Percentiles rank a stretch among this genome's conserved stretches.
Evolutionary conservation across 805 yeast species (phyloP).

Genomic region (Ogataea nakhonphanomensis): DNA sequence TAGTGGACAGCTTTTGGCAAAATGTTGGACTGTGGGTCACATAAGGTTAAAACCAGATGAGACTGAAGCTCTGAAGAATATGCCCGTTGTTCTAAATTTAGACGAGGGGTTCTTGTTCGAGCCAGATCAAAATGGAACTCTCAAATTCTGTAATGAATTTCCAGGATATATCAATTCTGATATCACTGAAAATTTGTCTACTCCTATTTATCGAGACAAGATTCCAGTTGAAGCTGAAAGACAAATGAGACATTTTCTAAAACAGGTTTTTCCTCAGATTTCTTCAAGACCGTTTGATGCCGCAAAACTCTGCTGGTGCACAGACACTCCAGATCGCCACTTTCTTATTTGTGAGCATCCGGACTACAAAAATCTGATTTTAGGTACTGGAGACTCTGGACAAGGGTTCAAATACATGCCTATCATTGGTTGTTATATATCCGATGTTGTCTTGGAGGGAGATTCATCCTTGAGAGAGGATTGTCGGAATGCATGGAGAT

Average conservation of each 20-base stretch:
- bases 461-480: slow-evolving; percentile 26
- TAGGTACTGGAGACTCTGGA: slow-evolving; percentile 48
- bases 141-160: slow-evolving; percentile 40
- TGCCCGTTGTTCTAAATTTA: slow-evolving; percentile 36
- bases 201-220: slow-evolving; percentile 23
- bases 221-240: slow-evolving; percentile 34
- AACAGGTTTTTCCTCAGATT: slow-evolving; percentile 33
- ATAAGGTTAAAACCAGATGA: slow-evolving; percentile 35
- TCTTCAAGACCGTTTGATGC: slow-evolving; percentile 30
- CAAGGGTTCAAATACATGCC: slow-evolving; percentile 46
- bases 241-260: slow-evolving; percentile 32
- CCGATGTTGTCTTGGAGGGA: slow-evolving; percentile 25
- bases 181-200: slow-evolving; percentile 16
- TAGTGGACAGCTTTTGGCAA: slow-evolving; percentile 36
- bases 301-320: slow-evolving; percentile 36
- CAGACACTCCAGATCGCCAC: slow-evolving; percentile 39
- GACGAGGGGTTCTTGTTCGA: slow-evolving; percentile 43
- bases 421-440: slow-evolving; percentile 40
- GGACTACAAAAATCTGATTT: slow-evolving; percentile 26
- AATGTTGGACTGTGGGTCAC: slow-evolving; percentile 42
- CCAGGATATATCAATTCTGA: slow-evolving; percentile 35
- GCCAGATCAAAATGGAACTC: slow-evolving; percentile 35
- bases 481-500: slow-evolving; percentile 30
- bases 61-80: slow-evolving; percentile 27
- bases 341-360: slow-evolving; percentile 40